These are phyloP conservation scores for Neonectria faginata DNA, from an alignment of 2,329 filamentous ascomycete species.

Conservation along the genomic window DNA sequence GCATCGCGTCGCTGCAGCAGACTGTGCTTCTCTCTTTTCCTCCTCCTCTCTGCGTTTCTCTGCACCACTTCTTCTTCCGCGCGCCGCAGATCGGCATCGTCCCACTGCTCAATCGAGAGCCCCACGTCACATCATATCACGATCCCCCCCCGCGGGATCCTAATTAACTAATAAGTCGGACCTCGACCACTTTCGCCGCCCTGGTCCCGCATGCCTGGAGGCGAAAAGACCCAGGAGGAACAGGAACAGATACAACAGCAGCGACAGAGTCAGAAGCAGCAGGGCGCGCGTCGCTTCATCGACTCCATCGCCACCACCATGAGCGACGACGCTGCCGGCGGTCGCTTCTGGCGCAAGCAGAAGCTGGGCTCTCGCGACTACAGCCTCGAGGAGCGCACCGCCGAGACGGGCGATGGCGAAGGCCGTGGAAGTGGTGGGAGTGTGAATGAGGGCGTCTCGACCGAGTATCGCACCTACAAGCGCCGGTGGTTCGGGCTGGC, in stretches of 20 bases:
- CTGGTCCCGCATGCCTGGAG: conserved; percentile 14
- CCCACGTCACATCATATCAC: conserved; percentile 1
- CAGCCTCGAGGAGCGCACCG: conserved; percentile 43
- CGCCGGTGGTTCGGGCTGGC: conserved; percentile 88
- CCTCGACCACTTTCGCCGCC: background rate
- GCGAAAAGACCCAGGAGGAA: conserved; percentile 10
- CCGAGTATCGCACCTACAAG: conserved; percentile 73
- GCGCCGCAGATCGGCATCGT: background rate
- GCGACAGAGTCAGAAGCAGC: conserved; percentile 18
- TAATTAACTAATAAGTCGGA: background rate
- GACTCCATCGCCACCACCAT: conserved; percentile 33
- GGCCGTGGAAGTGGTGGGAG: conserved; percentile 40
- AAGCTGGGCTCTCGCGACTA: conserved; percentile 47
- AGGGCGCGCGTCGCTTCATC: conserved; percentile 18
- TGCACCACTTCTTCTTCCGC: background rate
- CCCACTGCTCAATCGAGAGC: background rate
- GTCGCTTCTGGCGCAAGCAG: conserved; percentile 48
- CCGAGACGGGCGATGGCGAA: conserved; percentile 32
- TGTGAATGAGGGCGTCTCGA: conserved; percentile 45
- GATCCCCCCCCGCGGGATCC: background rate
- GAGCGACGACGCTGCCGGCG: conserved; percentile 36
- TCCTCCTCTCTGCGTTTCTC: background rate
- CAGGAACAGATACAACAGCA: conserved; percentile 5
- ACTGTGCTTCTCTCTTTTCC: background rate
- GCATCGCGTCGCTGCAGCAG: background rate